Conservation (phyloP, 768 basidiomycete species). For the Rhodotorula toruloides region DNA sequence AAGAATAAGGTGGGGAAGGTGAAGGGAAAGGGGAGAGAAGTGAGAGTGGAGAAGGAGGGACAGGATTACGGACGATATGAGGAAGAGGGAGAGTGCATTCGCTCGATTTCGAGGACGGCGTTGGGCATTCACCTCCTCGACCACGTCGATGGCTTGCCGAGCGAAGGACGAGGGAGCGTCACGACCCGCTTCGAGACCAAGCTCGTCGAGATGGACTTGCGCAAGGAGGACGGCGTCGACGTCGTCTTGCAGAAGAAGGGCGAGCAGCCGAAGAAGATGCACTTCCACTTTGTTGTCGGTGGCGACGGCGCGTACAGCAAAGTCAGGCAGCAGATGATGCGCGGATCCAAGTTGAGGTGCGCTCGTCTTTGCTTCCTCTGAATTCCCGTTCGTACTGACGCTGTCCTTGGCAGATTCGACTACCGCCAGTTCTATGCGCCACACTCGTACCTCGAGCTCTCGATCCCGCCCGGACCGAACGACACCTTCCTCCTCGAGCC, state of each 20-base stretch:
- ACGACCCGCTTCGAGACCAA: constrained; percentile 74
- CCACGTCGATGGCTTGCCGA: constrained; percentile 53
- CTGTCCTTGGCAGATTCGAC: constrained; percentile 63
- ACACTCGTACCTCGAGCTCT: constrained; percentile 93
- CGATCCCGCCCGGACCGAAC: constrained; percentile 69
- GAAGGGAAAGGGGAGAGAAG: not conserved
- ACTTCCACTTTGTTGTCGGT: constrained; percentile 58
- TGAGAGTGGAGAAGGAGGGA: constrained; percentile 49
- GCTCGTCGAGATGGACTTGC: constrained; percentile 68
- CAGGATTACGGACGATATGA: constrained; percentile 76
- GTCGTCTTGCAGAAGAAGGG: constrained; percentile 51
- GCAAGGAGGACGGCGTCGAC: constrained; percentile 47
- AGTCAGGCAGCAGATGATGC: constrained; percentile 90
- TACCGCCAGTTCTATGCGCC: constrained; percentile 91
- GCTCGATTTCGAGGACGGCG: constrained; percentile 82
- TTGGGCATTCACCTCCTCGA: constrained; percentile 81
- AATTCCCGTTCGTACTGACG: not conserved
- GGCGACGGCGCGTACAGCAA: constrained; percentile 92
- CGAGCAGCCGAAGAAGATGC: constrained; percentile 51
- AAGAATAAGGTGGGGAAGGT: no score
- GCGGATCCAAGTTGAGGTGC: constrained; percentile 50
- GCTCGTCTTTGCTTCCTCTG: not conserved
- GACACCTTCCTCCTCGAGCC: constrained; percentile 75
- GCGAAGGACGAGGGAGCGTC: constrained; percentile 56
- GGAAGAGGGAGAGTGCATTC: constrained; percentile 88